Evolutionary conservation across 306 rosid species (phyloP), one percentile per base, ranked within the genome.

Genomic region (Cicer yamashitae): DNA sequence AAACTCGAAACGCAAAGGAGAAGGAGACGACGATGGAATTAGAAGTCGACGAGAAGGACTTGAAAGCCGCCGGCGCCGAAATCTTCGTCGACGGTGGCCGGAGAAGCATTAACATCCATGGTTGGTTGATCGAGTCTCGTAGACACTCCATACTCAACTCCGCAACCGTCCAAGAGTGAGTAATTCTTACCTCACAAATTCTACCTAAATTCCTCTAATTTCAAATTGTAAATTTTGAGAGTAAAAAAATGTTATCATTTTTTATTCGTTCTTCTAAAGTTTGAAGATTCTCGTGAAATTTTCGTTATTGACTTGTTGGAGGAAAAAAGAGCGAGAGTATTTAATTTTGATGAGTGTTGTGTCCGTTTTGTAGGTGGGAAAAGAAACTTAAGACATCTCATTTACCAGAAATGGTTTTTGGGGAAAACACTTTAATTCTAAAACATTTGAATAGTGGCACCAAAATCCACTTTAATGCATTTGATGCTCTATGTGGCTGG

Each of bases 391-490:
- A 82, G 52, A 94, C 96, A 2, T 86, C 91, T 63, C 99, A 94
- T 77, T 80, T 94, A 72, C 99, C 99, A 1, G 97, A 94, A 87
- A 94, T 94, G 99, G 89, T 94, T 79, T 94, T 94, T 43, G 99
- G 99, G 77, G 97, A 88, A 46, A 90, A 91, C 69, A 75, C 81
- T 70, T 83, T 94, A 71, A 74, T 79, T 74, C 91, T 94, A 47
- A 92, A 89, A 74, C 97, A 92, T 69, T 48, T 82, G 57, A 74
- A 64, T 3, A 92, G 91, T 81, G 99, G 99, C 68, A 80, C 85
- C 57, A 84, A 82, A 79, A 75, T 94, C 77, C 84, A 89, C 75
- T 94, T 94, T 50, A 94, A 94, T 83, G 96, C 97, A 22, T 94
- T 92, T 59, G 97, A 94, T 86, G 97, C 99, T 75, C 84, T 94